These are phyloP conservation scores for Anisodus tanguticus DNA, from an alignment of 257 asterid genomes.

Conservation along the genomic window DNA sequence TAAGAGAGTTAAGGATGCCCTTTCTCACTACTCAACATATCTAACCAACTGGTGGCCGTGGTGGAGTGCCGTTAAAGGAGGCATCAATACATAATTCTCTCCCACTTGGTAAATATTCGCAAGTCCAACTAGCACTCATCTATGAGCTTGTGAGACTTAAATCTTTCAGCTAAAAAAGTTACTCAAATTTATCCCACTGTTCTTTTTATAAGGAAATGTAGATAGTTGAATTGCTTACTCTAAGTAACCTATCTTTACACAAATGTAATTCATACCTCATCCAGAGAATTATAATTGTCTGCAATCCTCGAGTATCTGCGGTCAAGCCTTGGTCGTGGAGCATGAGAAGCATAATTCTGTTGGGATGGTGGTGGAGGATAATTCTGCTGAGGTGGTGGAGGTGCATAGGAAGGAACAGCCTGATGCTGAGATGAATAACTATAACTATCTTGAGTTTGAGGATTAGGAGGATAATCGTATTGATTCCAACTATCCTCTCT, in stretches of 20 bases:
- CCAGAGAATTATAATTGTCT: constrained; percentile 76
- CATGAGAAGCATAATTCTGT: constrained; percentile 34
- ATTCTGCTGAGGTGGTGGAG: constrained; percentile 37
- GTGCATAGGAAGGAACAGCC: constrained; percentile 47
- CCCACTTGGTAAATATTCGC: background rate
- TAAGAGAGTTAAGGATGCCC: background rate
- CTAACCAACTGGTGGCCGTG: background rate
- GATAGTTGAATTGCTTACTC: no score
- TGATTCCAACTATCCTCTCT: constrained; percentile 57
- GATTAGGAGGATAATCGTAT: constrained; percentile 51
- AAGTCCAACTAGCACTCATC: background rate
- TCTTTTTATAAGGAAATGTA: no score
- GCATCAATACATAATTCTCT: background rate
- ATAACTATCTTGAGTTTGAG: constrained; percentile 47
- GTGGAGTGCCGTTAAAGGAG: background rate
- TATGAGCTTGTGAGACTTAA: background rate
- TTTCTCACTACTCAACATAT: background rate
- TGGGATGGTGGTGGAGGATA: constrained; percentile 30
- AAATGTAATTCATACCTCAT: constrained; percentile 64
- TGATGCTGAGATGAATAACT: constrained; percentile 50
- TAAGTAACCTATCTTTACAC: background rate
- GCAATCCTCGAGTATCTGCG: constrained; percentile 90
- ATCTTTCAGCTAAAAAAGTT: no score
- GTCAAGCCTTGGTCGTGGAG: constrained; percentile 64
- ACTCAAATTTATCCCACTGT: no score